Evolutionary conservation across 768 basidiomycete genomes (phyloP).

Genomic region (Russula earlei): DNA sequence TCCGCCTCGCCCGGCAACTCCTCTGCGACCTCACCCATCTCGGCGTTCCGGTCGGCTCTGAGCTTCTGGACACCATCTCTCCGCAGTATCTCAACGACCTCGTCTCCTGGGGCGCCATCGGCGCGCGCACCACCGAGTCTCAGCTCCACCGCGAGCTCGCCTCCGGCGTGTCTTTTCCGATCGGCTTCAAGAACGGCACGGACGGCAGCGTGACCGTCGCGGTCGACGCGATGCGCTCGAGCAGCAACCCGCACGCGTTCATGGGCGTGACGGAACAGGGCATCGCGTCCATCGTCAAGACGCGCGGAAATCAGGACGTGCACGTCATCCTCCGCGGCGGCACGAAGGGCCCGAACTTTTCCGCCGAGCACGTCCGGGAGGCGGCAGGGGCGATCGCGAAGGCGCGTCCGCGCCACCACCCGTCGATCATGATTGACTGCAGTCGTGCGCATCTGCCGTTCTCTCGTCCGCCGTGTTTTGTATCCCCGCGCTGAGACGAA

Average conservation of each 20-base stretch:
- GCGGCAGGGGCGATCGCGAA: conserved; percentile 58
- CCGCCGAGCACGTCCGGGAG: conserved; percentile 56
- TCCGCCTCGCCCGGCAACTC: conserved; percentile 78
- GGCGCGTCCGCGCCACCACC: conserved; percentile 40
- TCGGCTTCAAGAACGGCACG: conserved; percentile 99
- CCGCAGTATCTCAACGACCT: conserved; percentile 83
- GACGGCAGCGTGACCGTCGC: conserved; percentile 86
- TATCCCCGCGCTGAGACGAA: not conserved
- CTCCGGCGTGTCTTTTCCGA: conserved; percentile 93
- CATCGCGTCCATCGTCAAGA: conserved; percentile 93
- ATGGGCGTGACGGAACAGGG: conserved; percentile 87
- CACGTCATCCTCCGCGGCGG: conserved; percentile 96
- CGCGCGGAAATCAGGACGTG: conserved; percentile 53
- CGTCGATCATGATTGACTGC: conserved; percentile 85
- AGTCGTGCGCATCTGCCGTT: conserved; percentile 23
- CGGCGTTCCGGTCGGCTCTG: conserved; percentile 90
- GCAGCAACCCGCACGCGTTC: conserved; percentile 90
- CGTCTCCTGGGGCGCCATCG: conserved; percentile 91
- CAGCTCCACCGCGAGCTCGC: conserved; percentile 96
- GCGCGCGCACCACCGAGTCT: conserved; percentile 94
- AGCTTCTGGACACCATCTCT: conserved; percentile 78
- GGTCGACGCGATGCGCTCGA: conserved; percentile 92
- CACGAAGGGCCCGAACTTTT: conserved; percentile 83
- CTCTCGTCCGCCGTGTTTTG: not conserved
- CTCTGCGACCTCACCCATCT: conserved; percentile 84